Evolutionary conservation across 495 filamentous ascomycete genomes (phyloP).

Genomic region (Chaetomium cochliodes): DNA sequence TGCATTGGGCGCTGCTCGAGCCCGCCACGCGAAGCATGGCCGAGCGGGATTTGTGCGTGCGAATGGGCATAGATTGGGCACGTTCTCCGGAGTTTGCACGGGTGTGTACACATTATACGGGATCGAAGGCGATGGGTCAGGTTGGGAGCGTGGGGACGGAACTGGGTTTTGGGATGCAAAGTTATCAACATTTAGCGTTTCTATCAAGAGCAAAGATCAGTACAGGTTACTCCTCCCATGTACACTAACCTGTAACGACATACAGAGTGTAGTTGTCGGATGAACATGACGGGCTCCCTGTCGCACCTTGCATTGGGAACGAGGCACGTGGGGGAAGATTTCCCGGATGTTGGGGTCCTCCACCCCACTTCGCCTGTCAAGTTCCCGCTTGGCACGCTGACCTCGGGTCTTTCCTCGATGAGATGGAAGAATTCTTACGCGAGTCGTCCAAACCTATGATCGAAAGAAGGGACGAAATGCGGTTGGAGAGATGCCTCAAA

Average conservation of each 20-base stretch:
- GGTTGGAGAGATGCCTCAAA: background rate
- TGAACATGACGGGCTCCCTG: background rate
- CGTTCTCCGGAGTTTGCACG: constrained; percentile 12
- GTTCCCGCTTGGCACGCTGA: constrained; percentile 10
- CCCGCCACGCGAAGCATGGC: background rate
- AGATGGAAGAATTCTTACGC: constrained; percentile 11
- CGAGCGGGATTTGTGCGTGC: background rate
- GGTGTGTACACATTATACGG: background rate
- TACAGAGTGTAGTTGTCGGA: background rate
- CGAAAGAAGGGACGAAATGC: background rate
- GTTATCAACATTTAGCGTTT: background rate
- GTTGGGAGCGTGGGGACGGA: background rate
- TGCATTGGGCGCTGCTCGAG: constrained; percentile 16
- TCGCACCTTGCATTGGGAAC: background rate
- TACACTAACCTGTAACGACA: too few relatives aligned
- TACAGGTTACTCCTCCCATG: too few relatives aligned
- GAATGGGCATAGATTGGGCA: constrained; percentile 23
- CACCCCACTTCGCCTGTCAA: constrained; percentile 14
- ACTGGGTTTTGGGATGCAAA: background rate
- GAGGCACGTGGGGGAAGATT: background rate
- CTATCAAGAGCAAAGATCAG: background rate
- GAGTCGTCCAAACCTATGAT: background rate
- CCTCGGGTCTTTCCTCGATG: background rate
- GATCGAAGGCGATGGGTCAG: background rate
- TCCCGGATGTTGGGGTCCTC: background rate